phyloP scores from a whole-genome alignment of 2,329 filamentous ascomycete species.

The Ophiostoma pallidulum region DNA sequence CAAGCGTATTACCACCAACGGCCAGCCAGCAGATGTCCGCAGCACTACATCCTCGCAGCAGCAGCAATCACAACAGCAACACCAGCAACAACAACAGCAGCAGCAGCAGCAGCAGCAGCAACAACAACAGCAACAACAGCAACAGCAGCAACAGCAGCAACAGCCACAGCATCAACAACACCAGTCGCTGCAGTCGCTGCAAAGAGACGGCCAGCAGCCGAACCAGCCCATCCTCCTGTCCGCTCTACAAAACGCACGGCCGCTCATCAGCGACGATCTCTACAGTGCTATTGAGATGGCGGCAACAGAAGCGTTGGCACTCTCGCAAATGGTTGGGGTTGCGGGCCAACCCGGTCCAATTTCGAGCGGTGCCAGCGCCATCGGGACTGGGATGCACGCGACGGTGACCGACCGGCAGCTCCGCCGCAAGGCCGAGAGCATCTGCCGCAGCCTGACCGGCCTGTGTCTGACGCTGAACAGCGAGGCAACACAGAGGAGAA shows the following conservation, averaged over 20 bases:
- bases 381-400: slow-evolving; percentile 37
- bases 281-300: slow-evolving; percentile 73
- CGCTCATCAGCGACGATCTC: slow-evolving; percentile 58
- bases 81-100: no score
- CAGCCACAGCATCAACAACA: slow-evolving; percentile 19
- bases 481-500: slow-evolving; percentile 33
- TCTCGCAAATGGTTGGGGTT: slow-evolving; percentile 69
- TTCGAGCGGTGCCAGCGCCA: slow-evolving; percentile 55
- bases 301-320: slow-evolving; percentile 67
- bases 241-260: slow-evolving; percentile 69
- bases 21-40: slow-evolving; percentile 33
- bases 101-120: slow-evolving; percentile 45
- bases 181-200: slow-evolving; percentile 22
- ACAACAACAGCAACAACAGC: no score
- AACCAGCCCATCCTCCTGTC: slow-evolving; percentile 53
- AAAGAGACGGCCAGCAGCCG: slow-evolving; percentile 55
- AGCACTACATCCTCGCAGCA: slow-evolving; percentile 32
- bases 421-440: slow-evolving; percentile 80
- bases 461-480: slow-evolving; percentile 77
- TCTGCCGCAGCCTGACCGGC: slow-evolving; percentile 89
- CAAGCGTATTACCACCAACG: slow-evolving; percentile 53
- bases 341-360: slow-evolving; percentile 60
- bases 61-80: no score
- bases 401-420: slow-evolving; percentile 70
- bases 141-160: slow-evolving; percentile 20